Conservation (phyloP, 2,329 filamentous ascomycete genomes). For the Hymenoscyphus fraxineus region DNA sequence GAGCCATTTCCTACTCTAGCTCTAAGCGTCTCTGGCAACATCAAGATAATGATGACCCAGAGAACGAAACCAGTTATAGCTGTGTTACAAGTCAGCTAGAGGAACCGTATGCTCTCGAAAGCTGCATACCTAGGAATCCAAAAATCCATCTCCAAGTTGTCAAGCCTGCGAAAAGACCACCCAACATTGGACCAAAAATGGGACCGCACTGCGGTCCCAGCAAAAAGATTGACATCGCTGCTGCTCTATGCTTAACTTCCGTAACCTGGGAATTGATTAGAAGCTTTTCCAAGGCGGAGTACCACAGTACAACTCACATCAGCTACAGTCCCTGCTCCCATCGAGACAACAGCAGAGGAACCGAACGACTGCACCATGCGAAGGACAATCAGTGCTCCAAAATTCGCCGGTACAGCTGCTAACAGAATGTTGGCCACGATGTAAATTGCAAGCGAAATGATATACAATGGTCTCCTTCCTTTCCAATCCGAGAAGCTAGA, state of each 20-base stretch:
- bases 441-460: constrained; percentile 9
- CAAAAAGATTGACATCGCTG: constrained; percentile 11
- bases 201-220: constrained; percentile 8
- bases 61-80: constrained; percentile 8
- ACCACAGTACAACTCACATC: constrained; percentile 2
- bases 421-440: constrained; percentile 8
- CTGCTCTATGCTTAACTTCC: constrained; percentile 9
- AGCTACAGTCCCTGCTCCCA: constrained; percentile 9
- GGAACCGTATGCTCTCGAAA: background rate
- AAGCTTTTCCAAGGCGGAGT: background rate
- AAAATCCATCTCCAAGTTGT: constrained; percentile 11
- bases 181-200: constrained; percentile 6
- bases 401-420: constrained; percentile 8
- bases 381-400: constrained; percentile 6
- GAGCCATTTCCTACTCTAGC: constrained; percentile 7
- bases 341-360: constrained; percentile 3
- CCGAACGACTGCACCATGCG: constrained; percentile 10
- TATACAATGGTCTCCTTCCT: constrained; percentile 7
- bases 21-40: constrained; percentile 9
- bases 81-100: background rate
- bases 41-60: constrained; percentile 7
- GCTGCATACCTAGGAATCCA: constrained; percentile 5
- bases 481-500: constrained; percentile 9
- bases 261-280: constrained; percentile 2
- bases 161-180: constrained; percentile 8